Percentiles rank a stretch among this genome's conserved stretches.
These are phyloP conservation scores for Gliomastix tumulicola DNA, from an alignment of 2,329 filamentous ascomycete species.

Conservation along the genomic window DNA sequence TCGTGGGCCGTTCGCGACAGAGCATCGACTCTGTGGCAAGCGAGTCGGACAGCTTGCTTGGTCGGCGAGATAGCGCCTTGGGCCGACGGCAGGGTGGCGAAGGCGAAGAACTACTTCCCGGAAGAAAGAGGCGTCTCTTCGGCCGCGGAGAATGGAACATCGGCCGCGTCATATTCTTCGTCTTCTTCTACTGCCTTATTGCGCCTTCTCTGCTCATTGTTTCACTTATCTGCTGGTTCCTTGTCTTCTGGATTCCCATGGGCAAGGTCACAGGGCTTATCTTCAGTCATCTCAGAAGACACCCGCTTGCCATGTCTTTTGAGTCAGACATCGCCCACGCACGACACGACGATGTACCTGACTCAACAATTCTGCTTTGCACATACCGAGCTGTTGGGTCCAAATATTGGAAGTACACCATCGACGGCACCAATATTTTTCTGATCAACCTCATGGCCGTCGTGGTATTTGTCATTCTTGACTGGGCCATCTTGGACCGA, in stretches of 20 bases:
- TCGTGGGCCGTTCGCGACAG: conserved; percentile 78
- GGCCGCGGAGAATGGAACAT: conserved; percentile 94
- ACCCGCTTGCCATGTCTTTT: conserved; percentile 88
- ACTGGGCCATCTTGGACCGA: conserved; percentile 74
- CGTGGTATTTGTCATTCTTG: conserved; percentile 90
- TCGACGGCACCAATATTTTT: conserved; percentile 98
- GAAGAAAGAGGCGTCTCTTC: conserved; percentile 77
- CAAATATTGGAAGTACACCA: conserved; percentile 99
- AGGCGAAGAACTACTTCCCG: conserved; percentile 34
- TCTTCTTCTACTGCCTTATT: conserved; percentile 91
- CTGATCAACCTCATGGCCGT: conserved; percentile 93
- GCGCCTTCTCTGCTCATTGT: conserved; percentile 80
- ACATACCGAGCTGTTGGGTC: conserved; percentile 91
- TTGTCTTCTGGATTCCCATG: conserved; percentile 99
- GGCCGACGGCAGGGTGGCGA: conserved; percentile 24
- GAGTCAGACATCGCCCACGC: conserved; percentile 76
- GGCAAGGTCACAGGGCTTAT: conserved; percentile 87
- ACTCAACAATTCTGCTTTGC: conserved; percentile 85
- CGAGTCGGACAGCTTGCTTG: conserved; percentile 86
- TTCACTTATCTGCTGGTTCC: conserved; percentile 85
- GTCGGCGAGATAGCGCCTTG: no score
- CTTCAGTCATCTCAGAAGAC: conserved; percentile 84
- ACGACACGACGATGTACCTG: conserved; percentile 62
- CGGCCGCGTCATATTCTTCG: conserved; percentile 89
- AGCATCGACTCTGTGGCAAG: conserved; percentile 79